phyloP scores from a whole-genome alignment of 345 rosid genomes.

The Populus pruinosa region DNA sequence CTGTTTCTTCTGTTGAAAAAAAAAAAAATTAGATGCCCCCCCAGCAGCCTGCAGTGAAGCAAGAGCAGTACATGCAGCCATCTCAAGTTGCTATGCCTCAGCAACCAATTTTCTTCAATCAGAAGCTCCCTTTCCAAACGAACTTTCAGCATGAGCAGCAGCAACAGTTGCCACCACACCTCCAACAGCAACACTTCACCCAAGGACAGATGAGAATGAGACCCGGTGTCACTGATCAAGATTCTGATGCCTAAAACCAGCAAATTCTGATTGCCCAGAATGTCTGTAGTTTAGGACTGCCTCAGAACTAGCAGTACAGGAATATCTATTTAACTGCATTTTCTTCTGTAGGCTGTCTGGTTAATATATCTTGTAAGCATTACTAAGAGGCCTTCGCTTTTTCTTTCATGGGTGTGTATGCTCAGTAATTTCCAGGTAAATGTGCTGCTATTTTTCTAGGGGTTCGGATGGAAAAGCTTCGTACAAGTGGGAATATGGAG shows the following conservation, averaged over 20 bases:
- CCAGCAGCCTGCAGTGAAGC: conserved; percentile 13
- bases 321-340: not conserved
- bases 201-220: conserved; percentile 24
- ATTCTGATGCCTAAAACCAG: conserved; percentile 2
- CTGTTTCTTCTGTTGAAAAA: not conserved
- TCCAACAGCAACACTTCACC: conserved; percentile 26
- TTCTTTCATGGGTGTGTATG: not conserved
- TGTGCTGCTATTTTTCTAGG: not conserved
- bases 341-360: not conserved
- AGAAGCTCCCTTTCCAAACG: conserved; percentile 17
- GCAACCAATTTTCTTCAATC: conserved; percentile 13
- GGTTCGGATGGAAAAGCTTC: not conserved
- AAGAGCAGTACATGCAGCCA: conserved; percentile 27
- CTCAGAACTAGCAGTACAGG: not conserved
- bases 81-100: conserved; percentile 27
- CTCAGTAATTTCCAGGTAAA: not conserved
- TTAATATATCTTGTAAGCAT: not conserved
- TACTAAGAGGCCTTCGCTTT: not conserved
- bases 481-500: not conserved
- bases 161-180: conserved; percentile 5
- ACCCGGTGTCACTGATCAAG: not conserved
- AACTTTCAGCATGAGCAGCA: conserved; percentile 7
- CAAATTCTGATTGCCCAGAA: not conserved
- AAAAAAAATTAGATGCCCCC: conserved; percentile 6
- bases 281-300: not conserved